These are phyloP conservation scores for Syzygium oleosum DNA, from an alignment of 345 rosid species.

Conservation along the genomic window DNA sequence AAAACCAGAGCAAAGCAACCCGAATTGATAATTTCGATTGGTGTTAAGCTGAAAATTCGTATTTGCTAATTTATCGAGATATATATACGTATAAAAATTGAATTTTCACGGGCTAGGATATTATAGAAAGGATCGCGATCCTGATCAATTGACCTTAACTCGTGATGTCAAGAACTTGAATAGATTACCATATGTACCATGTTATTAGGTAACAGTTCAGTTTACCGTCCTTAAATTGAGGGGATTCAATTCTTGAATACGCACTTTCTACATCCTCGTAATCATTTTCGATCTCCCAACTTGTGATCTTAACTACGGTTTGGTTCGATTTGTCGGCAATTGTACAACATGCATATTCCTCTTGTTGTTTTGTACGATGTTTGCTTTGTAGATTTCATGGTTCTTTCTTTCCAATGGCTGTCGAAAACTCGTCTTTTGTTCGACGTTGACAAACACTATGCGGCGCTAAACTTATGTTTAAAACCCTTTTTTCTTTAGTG, in stretches of 20 bases:
- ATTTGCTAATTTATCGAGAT: neutral
- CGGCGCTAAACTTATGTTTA: neutral
- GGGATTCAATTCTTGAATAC: neutral
- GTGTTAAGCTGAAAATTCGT: neutral
- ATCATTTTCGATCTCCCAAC: neutral
- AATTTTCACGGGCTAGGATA: neutral
- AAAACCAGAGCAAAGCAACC: neutral
- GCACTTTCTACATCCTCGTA: neutral
- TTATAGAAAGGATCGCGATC: neutral
- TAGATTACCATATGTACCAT: neutral
- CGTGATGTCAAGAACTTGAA: neutral
- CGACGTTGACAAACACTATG: neutral
- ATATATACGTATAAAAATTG: neutral
- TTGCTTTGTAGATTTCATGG: neutral
- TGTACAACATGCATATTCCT: neutral
- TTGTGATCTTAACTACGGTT: neutral
- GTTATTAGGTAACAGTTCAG: neutral
- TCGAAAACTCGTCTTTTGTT: neutral
- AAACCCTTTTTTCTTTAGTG: rapidly evolving
- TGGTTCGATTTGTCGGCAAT: neutral
- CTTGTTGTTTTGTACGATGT: neutral
- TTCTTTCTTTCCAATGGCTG: neutral
- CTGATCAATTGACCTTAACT: neutral
- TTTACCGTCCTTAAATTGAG: neutral
- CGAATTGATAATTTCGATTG: neutral